Evolutionary conservation across 345 rosid genomes (phyloP).

Genomic region (Conringia planisiliqua): DNA sequence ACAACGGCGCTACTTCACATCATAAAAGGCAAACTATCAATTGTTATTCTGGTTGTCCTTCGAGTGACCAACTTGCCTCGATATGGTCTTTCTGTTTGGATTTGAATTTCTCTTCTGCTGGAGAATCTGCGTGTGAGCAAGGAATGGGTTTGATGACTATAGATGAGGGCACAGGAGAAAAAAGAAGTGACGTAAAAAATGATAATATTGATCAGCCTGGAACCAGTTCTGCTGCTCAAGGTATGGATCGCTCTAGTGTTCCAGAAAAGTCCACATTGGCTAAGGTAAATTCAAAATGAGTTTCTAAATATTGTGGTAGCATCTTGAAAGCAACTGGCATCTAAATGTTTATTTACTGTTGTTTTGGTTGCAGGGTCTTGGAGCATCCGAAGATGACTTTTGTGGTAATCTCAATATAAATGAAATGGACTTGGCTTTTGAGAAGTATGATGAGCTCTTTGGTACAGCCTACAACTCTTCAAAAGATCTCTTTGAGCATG

Average conservation of each 20-base stretch:
- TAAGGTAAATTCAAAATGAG: slow-evolving; percentile 45
- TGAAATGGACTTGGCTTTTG: slow-evolving; percentile 74
- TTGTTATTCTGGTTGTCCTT: slow-evolving; percentile 87
- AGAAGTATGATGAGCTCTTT: slow-evolving; percentile 92
- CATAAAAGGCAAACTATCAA: slow-evolving; percentile 74
- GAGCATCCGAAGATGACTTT: slow-evolving; percentile 40
- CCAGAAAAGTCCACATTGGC: slow-evolving; percentile 42
- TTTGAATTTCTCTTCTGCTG: slow-evolving; percentile 44
- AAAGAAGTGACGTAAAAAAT: slow-evolving; percentile 36
- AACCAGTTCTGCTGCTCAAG: slow-evolving; percentile 36
- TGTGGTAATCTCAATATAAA: slow-evolving; percentile 68
- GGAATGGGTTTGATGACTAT: slow-evolving; percentile 84
- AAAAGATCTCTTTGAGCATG: slow-evolving; percentile 75
- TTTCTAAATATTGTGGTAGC: not conserved
- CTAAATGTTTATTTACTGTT: not conserved
- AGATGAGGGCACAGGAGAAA: slow-evolving; percentile 48
- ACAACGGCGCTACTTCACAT: slow-evolving; percentile 47
- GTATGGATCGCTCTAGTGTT: slow-evolving; percentile 39
- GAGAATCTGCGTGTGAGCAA: slow-evolving; percentile 67
- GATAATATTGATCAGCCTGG: slow-evolving; percentile 40
- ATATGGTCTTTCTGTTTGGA: slow-evolving; percentile 66
- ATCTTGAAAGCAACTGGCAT: not conserved
- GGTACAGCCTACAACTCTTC: slow-evolving; percentile 72
- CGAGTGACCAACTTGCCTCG: slow-evolving; percentile 74
- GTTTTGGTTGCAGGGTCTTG: slow-evolving; percentile 16